Evolutionary conservation across 2,329 filamentous ascomycete genomes (phyloP), one percentile per base, ranked within the genome.

Genomic region (Ascochyta fabae): DNA sequence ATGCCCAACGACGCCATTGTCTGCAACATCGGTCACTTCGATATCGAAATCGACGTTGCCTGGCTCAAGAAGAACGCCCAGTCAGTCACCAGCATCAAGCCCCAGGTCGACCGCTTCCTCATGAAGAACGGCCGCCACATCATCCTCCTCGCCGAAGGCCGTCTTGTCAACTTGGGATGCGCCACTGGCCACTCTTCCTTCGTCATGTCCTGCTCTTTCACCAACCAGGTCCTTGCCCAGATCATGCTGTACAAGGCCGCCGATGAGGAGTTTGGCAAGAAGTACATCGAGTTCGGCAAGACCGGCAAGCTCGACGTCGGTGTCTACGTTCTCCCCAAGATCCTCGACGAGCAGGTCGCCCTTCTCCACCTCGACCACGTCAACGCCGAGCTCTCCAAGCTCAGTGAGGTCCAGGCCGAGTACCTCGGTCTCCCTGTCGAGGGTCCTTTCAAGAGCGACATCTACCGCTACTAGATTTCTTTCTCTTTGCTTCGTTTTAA

Each of bases 161-260:
- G 95, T 85, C 90, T 99, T 66, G 95, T 99, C 84, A 99, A 99
- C 89, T 86, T 99, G 72, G 95, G 95, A 81, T 99, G 95, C 82
- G 95, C 95, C 77, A 99, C 95, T 65, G 95, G 95, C 70, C 95
- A 99, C 90, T 96, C 93, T 69, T 98, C 94, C 48, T 99, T 99
- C 81, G 95, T 99, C 85, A 98, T 99, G 95, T 97, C 93, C 73
- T 99, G 95, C 90, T 98, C 94, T 65, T 99, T 99, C 90, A 96
- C 93, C 87, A 99, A 99, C 90, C 95, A 99, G 87, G 95, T 98
- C 73, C 91, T 99, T 79, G 95, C 95, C 69, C 95, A 99, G 86
- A 98, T 99, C 83, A 89, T 96, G 84, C 84, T 99, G 75, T 99
- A 82, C 90, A 98, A 98, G 90, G 89, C 88, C 74, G 85, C 89